A percentile compares a stretch with the other conserved stretches of the same genome.
These are phyloP conservation scores for Panellus pusillus DNA, from an alignment of 768 basidiomycete species.

Conservation along the genomic window DNA sequence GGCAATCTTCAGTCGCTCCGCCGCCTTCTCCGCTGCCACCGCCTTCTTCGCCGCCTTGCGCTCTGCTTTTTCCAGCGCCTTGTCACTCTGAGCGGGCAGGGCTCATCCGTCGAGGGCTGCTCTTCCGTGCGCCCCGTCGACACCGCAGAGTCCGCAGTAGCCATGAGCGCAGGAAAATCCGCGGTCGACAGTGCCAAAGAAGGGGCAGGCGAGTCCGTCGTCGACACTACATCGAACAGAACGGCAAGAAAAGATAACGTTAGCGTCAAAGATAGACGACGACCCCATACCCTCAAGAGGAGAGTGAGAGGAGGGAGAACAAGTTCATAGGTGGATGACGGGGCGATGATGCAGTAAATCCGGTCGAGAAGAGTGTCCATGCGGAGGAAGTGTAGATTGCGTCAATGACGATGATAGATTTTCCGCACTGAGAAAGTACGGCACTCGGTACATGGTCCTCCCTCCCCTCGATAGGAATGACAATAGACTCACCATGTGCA, in stretches of 20 bases:
- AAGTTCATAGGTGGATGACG: slow-evolving; percentile 31
- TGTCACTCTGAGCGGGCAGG: slow-evolving; percentile 31
- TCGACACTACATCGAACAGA: slow-evolving; percentile 40
- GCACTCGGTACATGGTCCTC: slow-evolving; percentile 86
- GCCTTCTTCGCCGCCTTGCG: slow-evolving; percentile 67
- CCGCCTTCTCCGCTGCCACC: slow-evolving; percentile 59
- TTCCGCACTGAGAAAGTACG: slow-evolving; percentile 89
- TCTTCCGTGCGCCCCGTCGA: slow-evolving; percentile 31
- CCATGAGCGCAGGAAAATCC: slow-evolving; percentile 73
- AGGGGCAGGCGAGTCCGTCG: slow-evolving; percentile 46
- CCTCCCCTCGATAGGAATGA: slow-evolving; percentile 65
- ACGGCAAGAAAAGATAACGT: slow-evolving; percentile 40
- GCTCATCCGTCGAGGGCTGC: slow-evolving; percentile 33
- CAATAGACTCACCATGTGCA: slow-evolving; percentile 67
- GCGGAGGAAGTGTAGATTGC: slow-evolving; percentile 35
- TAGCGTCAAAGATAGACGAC: slow-evolving; percentile 54
- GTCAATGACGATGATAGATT: slow-evolving; percentile 72
- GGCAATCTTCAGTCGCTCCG: slow-evolving; percentile 55
- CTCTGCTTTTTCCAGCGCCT: slow-evolving; percentile 56
- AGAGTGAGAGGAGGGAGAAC: slow-evolving; percentile 43
- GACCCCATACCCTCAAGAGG: slow-evolving; percentile 41
- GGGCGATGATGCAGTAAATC: slow-evolving; percentile 33
- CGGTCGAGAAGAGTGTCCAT: slow-evolving; percentile 40
- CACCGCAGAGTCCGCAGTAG: slow-evolving; percentile 30
- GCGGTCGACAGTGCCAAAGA: slow-evolving; percentile 61